A percentile compares a stretch with the other conserved stretches of the same genome.
Evolutionary conservation across 1,139 yeast species (phyloP).

Genomic region (Yamadazyma diddensiae): DNA sequence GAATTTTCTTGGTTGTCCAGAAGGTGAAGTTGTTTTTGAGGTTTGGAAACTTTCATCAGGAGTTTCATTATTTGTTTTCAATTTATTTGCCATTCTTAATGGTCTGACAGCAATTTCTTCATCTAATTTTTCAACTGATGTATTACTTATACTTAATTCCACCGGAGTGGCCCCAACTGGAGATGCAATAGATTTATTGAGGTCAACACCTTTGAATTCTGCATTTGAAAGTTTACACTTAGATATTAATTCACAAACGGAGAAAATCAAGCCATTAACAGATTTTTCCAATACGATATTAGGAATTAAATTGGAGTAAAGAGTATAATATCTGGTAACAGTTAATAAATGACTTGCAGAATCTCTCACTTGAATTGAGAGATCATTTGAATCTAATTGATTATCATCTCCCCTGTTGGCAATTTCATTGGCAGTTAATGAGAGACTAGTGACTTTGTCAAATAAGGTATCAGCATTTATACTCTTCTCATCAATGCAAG

Average conservation of each 20-base stretch:
- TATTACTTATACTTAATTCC: not conserved
- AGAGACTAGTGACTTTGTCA: constrained; percentile 52
- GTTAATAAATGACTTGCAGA: constrained; percentile 77
- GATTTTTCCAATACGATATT: constrained; percentile 74
- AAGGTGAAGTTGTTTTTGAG: constrained; percentile 6
- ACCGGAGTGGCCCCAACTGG: constrained; percentile 36
- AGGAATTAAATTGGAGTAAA: constrained; percentile 65
- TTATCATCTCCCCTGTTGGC: constrained; percentile 41
- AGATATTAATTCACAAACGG: constrained; percentile 65
- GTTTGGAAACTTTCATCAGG: constrained; percentile 8
- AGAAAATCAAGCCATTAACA: constrained; percentile 68
- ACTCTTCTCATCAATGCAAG: constrained; percentile 31
- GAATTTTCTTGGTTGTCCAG: constrained; percentile 8
- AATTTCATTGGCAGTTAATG: constrained; percentile 48
- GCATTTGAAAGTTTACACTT: constrained; percentile 10
- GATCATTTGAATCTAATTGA: constrained; percentile 33
- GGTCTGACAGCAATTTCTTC: constrained; percentile 51
- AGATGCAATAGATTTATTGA: constrained; percentile 32
- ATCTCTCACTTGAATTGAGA: constrained; percentile 51
- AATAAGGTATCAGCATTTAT: constrained; percentile 45
- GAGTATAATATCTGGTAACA: constrained; percentile 72
- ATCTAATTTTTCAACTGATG: not conserved
- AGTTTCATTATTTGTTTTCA: constrained; percentile 16
- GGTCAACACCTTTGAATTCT: constrained; percentile 1
- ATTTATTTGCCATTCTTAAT: constrained; percentile 53